These are phyloP conservation scores for Leucogyrophana mollusca DNA, from an alignment of 768 basidiomycete genomes.

Conservation along the genomic window DNA sequence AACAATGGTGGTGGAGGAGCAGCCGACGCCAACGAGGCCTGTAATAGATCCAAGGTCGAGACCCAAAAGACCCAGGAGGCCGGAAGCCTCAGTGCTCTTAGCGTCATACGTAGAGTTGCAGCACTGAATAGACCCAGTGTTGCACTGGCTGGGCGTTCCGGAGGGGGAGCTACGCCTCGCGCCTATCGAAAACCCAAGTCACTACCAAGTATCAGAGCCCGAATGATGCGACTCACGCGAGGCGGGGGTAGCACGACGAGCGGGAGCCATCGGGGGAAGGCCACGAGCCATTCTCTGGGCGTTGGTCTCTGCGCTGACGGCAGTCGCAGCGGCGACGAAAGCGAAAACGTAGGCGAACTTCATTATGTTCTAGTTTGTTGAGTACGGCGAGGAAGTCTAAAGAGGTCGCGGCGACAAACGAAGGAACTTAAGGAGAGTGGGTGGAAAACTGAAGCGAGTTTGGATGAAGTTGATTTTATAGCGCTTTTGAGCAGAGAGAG, in stretches of 20 bases:
- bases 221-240: slow-evolving; percentile 23
- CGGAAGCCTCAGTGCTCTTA: accelerated
- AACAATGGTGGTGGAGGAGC: slow-evolving; percentile 28
- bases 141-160: slow-evolving; percentile 20
- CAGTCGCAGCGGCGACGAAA: slow-evolving; percentile 35
- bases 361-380: slow-evolving; percentile 18
- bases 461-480: too few relatives aligned
- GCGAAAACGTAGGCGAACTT: slow-evolving; percentile 31
- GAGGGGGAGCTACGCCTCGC: slow-evolving; percentile 40
- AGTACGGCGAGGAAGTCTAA: background rate
- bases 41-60: background rate
- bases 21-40: slow-evolving; percentile 25
- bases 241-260: slow-evolving; percentile 29
- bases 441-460: slow-evolving; percentile 2
- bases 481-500: too few relatives aligned
- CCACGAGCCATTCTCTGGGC: slow-evolving; percentile 55
- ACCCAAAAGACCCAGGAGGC: slow-evolving; percentile 1
- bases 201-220: background rate
- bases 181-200: slow-evolving; percentile 23
- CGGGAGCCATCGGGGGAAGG: slow-evolving; percentile 47
- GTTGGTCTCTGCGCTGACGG: slow-evolving; percentile 48
- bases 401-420: slow-evolving; percentile 1
- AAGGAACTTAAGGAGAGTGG: slow-evolving; percentile 11
- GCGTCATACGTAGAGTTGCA: slow-evolving; percentile 6
- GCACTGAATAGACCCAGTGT: slow-evolving; percentile 16